These are phyloP conservation scores for Nannizzia gypsea DNA, from an alignment of 2,329 filamentous ascomycete genomes.

Conservation along the genomic window DNA sequence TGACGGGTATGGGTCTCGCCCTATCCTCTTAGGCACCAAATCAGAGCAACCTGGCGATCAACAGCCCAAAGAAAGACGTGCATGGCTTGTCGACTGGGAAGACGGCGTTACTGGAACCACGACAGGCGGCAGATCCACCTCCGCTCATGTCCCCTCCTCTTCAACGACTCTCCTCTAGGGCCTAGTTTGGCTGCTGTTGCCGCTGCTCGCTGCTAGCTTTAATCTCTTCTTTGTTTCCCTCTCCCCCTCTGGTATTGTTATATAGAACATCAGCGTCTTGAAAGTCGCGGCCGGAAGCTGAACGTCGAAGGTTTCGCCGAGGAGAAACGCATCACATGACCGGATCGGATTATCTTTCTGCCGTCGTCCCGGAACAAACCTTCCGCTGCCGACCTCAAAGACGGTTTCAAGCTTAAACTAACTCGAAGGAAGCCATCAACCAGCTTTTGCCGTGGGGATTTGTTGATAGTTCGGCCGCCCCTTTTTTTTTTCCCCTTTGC, in stretches of 20 bases:
- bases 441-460: not conserved
- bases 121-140: not conserved
- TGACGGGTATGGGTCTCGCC: not conserved
- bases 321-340: not conserved
- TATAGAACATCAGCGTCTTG: not conserved
- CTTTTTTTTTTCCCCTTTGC: not conserved
- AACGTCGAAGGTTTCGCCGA: not conserved
- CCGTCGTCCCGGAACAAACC: not conserved
- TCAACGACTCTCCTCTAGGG: not conserved
- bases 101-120: not conserved
- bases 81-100: not conserved
- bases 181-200: not conserved
- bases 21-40: conserved; percentile 1
- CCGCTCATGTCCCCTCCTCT: not conserved
- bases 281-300: not conserved
- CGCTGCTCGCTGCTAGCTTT: not conserved
- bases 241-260: not conserved
- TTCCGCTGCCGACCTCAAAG: not conserved
- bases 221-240: not conserved
- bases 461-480: not conserved
- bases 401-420: not conserved
- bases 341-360: not conserved
- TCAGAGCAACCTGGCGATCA: not conserved
- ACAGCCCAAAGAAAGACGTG: not conserved
- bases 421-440: not conserved